Conservation (phyloP, 352 stramenopile genomes). For the Phytophthora vignae region DNA sequence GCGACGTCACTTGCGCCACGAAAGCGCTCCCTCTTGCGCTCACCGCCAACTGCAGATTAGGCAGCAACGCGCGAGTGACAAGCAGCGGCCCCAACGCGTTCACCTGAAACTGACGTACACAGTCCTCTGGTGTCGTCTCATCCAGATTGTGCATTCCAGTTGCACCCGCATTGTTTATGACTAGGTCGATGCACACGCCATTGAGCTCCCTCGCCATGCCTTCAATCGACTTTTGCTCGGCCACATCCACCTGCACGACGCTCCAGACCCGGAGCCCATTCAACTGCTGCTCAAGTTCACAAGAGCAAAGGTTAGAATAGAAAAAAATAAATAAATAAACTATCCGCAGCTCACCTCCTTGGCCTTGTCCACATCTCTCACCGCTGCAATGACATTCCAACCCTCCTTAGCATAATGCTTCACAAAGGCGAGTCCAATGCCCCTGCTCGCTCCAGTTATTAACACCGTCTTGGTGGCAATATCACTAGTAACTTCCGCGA, state of each 20-base stretch:
- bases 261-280: conserved; percentile 23
- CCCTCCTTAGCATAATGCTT: conserved; percentile 51
- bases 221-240: conserved; percentile 44
- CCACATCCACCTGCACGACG: conserved; percentile 36
- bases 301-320: neutral
- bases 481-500: neutral
- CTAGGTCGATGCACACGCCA: conserved; percentile 54
- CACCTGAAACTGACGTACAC: conserved; percentile 65
- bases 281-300: conserved; percentile 24
- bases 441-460: conserved; percentile 51
- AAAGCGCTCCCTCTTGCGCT: conserved; percentile 35
- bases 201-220: conserved; percentile 40
- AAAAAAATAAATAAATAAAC: neutral
- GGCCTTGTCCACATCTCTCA: conserved; percentile 32
- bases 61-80: conserved; percentile 55
- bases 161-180: conserved; percentile 72
- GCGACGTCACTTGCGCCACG: conserved; percentile 58
- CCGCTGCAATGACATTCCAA: conserved; percentile 61
- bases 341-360: neutral
- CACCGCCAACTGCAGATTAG: conserved; percentile 47
- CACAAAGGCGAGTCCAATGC: conserved; percentile 56
- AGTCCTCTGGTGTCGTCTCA: conserved; percentile 46
- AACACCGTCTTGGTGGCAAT: conserved; percentile 46
- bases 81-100: conserved; percentile 66
- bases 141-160: conserved; percentile 35